Conservation (phyloP, 768 basidiomycete genomes). For the Boletus vinaceobasis region DNA sequence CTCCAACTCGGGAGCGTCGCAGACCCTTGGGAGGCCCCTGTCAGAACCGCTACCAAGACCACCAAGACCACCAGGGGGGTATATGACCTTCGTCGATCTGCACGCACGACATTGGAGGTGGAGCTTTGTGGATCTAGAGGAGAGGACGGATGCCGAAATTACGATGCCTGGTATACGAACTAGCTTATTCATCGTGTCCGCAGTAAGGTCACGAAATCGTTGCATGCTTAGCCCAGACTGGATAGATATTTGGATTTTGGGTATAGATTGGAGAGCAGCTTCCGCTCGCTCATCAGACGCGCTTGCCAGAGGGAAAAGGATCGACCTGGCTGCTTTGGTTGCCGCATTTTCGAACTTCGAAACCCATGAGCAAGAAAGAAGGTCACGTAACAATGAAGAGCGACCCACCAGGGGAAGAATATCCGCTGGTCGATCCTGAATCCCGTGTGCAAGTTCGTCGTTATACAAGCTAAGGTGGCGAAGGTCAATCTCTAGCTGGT, state of each 20-base stretch:
- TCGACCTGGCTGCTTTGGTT: slow-evolving; percentile 75
- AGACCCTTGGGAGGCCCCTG: slow-evolving; percentile 79
- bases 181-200: slow-evolving; percentile 91
- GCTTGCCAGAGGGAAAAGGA: slow-evolving; percentile 76
- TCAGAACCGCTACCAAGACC: slow-evolving; percentile 87
- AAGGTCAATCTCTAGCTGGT: slow-evolving; percentile 83
- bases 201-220: slow-evolving; percentile 91
- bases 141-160: slow-evolving; percentile 92
- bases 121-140: slow-evolving; percentile 88
- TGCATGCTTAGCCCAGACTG: slow-evolving; percentile 90
- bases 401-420: slow-evolving; percentile 75
- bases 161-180: slow-evolving; percentile 98
- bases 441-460: slow-evolving; percentile 87
- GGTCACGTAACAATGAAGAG: not conserved
- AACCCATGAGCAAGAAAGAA: not conserved
- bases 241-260: slow-evolving; percentile 83
- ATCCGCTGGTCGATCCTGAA: slow-evolving; percentile 88
- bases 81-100: slow-evolving; percentile 71
- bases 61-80: slow-evolving; percentile 75
- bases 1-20: slow-evolving; percentile 75
- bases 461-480: slow-evolving; percentile 79
- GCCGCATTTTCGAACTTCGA: slow-evolving; percentile 88
- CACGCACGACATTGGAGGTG: slow-evolving; percentile 93
- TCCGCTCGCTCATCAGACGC: slow-evolving; percentile 44
- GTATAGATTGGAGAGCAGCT: slow-evolving; percentile 48